phyloP scores from a whole-genome alignment of 1,284 basidiomycete genomes.

The Naganishia sp. region DNA sequence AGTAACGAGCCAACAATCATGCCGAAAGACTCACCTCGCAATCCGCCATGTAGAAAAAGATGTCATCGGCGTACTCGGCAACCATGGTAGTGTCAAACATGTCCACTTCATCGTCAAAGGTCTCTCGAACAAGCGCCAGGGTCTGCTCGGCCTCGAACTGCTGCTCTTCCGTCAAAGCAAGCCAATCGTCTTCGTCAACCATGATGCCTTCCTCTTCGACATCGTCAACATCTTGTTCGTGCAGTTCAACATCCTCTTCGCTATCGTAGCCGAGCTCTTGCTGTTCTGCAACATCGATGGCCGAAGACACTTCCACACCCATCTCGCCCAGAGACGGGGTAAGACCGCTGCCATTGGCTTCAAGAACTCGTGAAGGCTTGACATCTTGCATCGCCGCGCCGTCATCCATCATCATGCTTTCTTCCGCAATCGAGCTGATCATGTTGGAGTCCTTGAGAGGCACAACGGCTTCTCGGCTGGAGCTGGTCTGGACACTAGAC shows the following conservation, averaged over 20 bases:
- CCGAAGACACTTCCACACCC: conserved; percentile 37
- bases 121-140: conserved; percentile 49
- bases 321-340: conserved; percentile 33
- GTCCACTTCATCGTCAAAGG: conserved; percentile 72
- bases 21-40: conserved; percentile 60
- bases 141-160: conserved; percentile 42
- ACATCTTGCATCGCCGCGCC: conserved; percentile 40
- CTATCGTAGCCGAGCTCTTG: conserved; percentile 41
- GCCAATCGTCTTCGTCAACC: conserved; percentile 64
- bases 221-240: conserved; percentile 35
- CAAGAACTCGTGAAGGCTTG: conserved; percentile 35
- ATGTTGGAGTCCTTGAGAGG: conserved; percentile 35
- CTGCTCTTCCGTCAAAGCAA: conserved; percentile 60
- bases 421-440: conserved; percentile 47
- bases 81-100: conserved; percentile 94
- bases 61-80: conserved; percentile 95
- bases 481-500: conserved; percentile 8
- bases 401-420: conserved; percentile 34
- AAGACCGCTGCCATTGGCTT: conserved; percentile 29
- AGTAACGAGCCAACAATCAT: conserved; percentile 31
- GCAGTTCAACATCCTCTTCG: conserved; percentile 34
- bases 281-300: conserved; percentile 39
- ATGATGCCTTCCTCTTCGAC: conserved; percentile 53
- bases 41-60: conserved; percentile 92
- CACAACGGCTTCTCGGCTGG: conserved; percentile 14